Conservation (phyloP, 805 yeast species). For the Yarrowia sp. region DNA sequence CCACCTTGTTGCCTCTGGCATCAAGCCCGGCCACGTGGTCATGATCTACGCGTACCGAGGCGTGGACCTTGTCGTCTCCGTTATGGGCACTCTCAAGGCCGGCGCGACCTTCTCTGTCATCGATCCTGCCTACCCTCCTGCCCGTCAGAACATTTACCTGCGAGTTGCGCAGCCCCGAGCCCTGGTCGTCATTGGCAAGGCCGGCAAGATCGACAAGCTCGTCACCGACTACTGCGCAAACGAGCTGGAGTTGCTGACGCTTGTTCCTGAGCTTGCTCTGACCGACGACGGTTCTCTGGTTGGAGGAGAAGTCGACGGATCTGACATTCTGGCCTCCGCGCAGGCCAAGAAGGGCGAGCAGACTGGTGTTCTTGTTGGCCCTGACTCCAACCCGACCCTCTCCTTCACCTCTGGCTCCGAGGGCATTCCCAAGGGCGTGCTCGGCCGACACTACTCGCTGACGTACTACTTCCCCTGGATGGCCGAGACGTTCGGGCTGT, state of each 20-base stretch:
- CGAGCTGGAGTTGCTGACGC: conserved; percentile 69
- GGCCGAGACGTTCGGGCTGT: conserved; percentile 78
- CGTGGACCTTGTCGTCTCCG: conserved; percentile 94
- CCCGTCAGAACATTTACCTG: conserved; percentile 89
- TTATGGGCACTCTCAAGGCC: conserved; percentile 96
- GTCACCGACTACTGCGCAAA: conserved; percentile 75
- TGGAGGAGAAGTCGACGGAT: conserved; percentile 45
- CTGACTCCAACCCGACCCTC: conserved; percentile 94
- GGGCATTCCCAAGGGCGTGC: conserved; percentile 97
- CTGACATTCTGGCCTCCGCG: conserved; percentile 53
- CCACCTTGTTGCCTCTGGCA: conserved; percentile 75
- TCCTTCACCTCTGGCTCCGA: conserved; percentile 97
- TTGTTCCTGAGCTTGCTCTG: conserved; percentile 74
- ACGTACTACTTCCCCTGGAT: conserved; percentile 99
- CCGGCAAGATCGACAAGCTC: conserved; percentile 73
- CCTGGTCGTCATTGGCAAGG: conserved; percentile 82
- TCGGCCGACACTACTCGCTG: conserved; percentile 94
- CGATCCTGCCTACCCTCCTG: conserved; percentile 99
- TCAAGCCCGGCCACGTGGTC: conserved; percentile 88
- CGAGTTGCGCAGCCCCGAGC: conserved; percentile 93
- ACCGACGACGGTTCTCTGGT: conserved; percentile 68
- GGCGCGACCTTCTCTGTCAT: conserved; percentile 98
- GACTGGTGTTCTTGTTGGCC: conserved; percentile 92
- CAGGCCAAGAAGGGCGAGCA: conserved; percentile 51
- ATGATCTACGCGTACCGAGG: conserved; percentile 98